Evolutionary conservation across 202 grass and related monocot genomes (phyloP).

Genomic region (Zoysia matrella): DNA sequence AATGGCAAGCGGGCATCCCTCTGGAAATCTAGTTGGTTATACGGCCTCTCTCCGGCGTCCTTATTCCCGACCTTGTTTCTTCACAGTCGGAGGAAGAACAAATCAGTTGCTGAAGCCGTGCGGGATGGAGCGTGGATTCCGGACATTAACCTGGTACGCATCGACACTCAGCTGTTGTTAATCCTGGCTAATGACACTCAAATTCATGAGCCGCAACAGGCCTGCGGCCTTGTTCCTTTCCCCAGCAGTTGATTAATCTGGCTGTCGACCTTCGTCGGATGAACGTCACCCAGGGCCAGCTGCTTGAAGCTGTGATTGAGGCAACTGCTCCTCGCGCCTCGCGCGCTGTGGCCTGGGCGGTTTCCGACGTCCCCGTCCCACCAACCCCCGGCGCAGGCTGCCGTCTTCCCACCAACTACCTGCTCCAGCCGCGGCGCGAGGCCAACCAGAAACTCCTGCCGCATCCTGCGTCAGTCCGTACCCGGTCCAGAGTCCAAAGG

Average conservation of each 20-base stretch:
- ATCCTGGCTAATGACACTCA: not conserved
- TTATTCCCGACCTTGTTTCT: too few relatives aligned
- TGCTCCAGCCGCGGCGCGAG: not conserved
- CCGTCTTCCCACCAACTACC: not conserved
- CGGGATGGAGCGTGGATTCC: too few relatives aligned
- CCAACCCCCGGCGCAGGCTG: conserved; percentile 1
- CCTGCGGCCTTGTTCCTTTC: not conserved
- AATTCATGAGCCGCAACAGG: not conserved
- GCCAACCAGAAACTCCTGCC: not conserved
- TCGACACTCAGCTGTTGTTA: not conserved
- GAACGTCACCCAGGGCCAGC: not conserved
- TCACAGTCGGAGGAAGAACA: too few relatives aligned
- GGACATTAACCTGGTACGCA: too few relatives aligned
- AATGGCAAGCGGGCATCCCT: too few relatives aligned
- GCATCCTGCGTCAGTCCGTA: not conserved
- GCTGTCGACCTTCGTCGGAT: not conserved
- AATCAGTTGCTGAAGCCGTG: too few relatives aligned
- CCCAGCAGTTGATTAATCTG: not conserved
- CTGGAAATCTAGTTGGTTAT: too few relatives aligned
- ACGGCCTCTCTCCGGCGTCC: too few relatives aligned
- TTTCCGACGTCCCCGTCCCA: not conserved
- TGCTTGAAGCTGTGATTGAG: not conserved
- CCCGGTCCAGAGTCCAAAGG: not conserved
- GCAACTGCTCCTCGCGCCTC: too few relatives aligned
- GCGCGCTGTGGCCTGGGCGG: not conserved